Conservation (phyloP, 495 filamentous ascomycete genomes). For the Hypoxylon fuscum region DNA sequence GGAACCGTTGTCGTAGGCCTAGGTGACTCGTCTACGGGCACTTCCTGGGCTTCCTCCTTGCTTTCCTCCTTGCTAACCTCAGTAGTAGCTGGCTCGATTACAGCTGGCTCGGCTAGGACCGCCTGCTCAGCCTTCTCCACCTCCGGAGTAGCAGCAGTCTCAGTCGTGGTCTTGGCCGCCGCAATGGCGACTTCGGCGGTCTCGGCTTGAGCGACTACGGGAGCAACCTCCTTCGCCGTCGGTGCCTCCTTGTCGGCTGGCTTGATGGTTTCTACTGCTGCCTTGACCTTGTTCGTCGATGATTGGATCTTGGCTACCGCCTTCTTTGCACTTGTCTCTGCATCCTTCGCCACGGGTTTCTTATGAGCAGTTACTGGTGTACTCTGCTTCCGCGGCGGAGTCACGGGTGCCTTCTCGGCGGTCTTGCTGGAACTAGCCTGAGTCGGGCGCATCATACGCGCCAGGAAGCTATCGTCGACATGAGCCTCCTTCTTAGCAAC, state of each 20-base stretch:
- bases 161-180: slow-evolving; percentile 32
- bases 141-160: slow-evolving; percentile 19
- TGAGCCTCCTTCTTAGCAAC: slow-evolving; percentile 53
- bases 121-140: slow-evolving; percentile 21
- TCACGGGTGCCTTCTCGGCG: slow-evolving; percentile 68
- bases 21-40: slow-evolving; percentile 5
- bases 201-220: slow-evolving; percentile 42
- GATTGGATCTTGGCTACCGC: slow-evolving; percentile 35
- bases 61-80: slow-evolving; percentile 7
- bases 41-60: slow-evolving; percentile 10
- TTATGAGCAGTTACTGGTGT: slow-evolving; percentile 28
- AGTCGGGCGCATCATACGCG: slow-evolving; percentile 93
- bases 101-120: no score
- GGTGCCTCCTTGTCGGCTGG: slow-evolving; percentile 26
- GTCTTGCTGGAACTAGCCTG: slow-evolving; percentile 79
- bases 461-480: slow-evolving; percentile 80
- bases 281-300: slow-evolving; percentile 31
- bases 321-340: slow-evolving; percentile 43
- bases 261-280: slow-evolving; percentile 28
- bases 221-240: slow-evolving; percentile 45
- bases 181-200: slow-evolving; percentile 44
- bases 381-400: slow-evolving; percentile 50
- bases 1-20: slow-evolving; percentile 15
- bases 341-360: slow-evolving; percentile 34
- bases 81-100: slow-evolving; percentile 2